These are phyloP conservation scores for Anthostomella pinea DNA, from an alignment of 2,329 filamentous ascomycete species.

Conservation along the genomic window DNA sequence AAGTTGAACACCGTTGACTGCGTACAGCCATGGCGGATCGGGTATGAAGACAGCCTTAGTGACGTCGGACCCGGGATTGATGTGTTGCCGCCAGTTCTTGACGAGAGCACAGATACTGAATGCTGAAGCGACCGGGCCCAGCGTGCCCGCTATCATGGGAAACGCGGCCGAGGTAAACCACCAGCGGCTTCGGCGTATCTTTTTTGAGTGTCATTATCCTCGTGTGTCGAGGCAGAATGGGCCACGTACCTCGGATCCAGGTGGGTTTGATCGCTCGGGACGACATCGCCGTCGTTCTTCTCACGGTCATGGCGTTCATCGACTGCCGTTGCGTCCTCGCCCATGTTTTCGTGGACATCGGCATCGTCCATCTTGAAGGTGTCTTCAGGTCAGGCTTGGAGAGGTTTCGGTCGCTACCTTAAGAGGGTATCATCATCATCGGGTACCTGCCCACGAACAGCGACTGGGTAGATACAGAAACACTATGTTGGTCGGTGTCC, in stretches of 20 bases:
- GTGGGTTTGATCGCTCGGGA: constrained; percentile 40
- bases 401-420: constrained; percentile 4
- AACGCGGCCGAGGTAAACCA: constrained; percentile 65
- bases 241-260: constrained; percentile 42
- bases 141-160: constrained; percentile 77
- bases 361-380: constrained; percentile 40
- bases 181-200: constrained; percentile 47
- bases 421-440: no score
- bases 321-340: constrained; percentile 30
- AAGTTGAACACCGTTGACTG: constrained; percentile 75
- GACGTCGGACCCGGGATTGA: constrained; percentile 44
- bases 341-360: constrained; percentile 36
- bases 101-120: constrained; percentile 86
- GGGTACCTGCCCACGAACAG: no score
- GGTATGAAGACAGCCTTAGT: constrained; percentile 50
- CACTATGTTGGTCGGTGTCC: no score
- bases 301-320: constrained; percentile 18
- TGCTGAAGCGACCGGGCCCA: constrained; percentile 83
- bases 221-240: neutral
- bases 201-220: neutral
- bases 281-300: constrained; percentile 27
- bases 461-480: no score
- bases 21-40: constrained; percentile 73
- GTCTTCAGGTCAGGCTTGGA: constrained; percentile 3
- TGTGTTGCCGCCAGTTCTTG: constrained; percentile 68